Percentiles rank a stretch among this genome's conserved stretches.
phyloP scores from a whole-genome alignment of 2,329 filamentous ascomycete genomes.

The Corniculantispora saksenae region DNA sequence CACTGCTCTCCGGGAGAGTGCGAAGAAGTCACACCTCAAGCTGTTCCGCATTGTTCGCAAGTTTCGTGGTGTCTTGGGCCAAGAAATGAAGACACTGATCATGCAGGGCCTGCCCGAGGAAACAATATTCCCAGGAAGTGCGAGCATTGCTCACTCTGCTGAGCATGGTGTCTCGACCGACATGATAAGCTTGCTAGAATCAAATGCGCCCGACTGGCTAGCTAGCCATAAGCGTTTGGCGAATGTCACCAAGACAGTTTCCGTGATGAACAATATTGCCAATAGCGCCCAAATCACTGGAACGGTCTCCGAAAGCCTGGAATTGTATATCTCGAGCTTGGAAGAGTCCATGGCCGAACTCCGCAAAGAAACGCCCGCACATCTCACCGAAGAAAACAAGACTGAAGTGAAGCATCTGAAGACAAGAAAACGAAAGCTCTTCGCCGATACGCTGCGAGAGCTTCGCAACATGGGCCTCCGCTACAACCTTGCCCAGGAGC shows the following conservation, averaged over 20 bases:
- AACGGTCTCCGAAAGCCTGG: conserved; percentile 60
- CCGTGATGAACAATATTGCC: conserved; percentile 71
- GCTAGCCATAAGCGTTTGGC: conserved; percentile 64
- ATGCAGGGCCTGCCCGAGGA: conserved; percentile 61
- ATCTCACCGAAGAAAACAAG: conserved; percentile 86
- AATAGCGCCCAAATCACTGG: conserved; percentile 52
- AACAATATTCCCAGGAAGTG: conserved; percentile 28
- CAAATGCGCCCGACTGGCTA: conserved; percentile 38
- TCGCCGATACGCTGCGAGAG: conserved; percentile 82
- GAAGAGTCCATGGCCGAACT: conserved; percentile 70
- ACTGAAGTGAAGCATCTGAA: conserved; percentile 84
- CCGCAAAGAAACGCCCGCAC: conserved; percentile 77
- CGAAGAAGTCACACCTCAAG: conserved; percentile 85
- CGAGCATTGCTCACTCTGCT: background rate
- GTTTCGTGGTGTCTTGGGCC: conserved; percentile 76
- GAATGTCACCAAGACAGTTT: conserved; percentile 68
- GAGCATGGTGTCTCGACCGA: background rate
- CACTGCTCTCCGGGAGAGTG: conserved; percentile 82
- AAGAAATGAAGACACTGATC: conserved; percentile 69
- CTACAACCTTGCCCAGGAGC: conserved; percentile 74
- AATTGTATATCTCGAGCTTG: conserved; percentile 69
- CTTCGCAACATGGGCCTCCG: conserved; percentile 88
- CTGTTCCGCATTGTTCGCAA: conserved; percentile 89
- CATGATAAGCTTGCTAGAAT: conserved; percentile 6
- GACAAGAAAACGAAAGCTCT: conserved; percentile 83